These are phyloP conservation scores for Parasarocladium wereldwijsianum DNA, from an alignment of 2,329 filamentous ascomycete genomes.

Conservation along the genomic window DNA sequence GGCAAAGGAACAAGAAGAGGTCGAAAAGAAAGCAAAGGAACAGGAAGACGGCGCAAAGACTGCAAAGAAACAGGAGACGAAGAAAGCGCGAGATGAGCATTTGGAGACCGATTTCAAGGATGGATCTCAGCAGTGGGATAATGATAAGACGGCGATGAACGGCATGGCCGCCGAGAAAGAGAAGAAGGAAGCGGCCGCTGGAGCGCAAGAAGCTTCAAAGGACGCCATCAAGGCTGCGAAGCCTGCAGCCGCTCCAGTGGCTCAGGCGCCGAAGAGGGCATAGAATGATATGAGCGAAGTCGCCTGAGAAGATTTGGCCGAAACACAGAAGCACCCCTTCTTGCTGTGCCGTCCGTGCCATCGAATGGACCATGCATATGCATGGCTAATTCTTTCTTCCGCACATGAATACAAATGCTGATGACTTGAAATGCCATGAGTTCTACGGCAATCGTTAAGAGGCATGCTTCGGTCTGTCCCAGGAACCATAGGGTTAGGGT, in stretches of 20 bases:
- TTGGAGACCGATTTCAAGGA: slow-evolving; percentile 72
- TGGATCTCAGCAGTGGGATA: slow-evolving; percentile 68
- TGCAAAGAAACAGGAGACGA: slow-evolving; percentile 60
- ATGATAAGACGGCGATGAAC: slow-evolving; percentile 70
- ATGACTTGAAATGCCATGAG: no score
- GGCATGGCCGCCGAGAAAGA: slow-evolving; percentile 31
- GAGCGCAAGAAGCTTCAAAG: slow-evolving; percentile 1
- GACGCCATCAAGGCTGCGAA: slow-evolving; percentile 6
- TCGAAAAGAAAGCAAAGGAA: slow-evolving; percentile 61
- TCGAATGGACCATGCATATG: no score
- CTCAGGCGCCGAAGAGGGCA: no score
- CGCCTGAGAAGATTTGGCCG: no score
- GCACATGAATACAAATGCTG: no score
- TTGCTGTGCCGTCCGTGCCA: no score
- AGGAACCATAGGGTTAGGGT: no score
- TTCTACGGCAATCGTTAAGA: no score
- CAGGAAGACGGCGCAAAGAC: slow-evolving; percentile 47
- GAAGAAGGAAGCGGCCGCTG: slow-evolving; percentile 1
- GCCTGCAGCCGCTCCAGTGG: background rate
- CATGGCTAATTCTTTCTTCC: no score
- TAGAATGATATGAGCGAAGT: no score
- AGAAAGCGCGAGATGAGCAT: slow-evolving; percentile 52
- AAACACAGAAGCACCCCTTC: no score
- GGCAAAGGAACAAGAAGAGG: slow-evolving; percentile 54
- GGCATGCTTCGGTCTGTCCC: no score